Base-by-base conservation (phyloP, 768 basidiomycete genomes). In the Tricholoma bakamatsutake region DNA sequence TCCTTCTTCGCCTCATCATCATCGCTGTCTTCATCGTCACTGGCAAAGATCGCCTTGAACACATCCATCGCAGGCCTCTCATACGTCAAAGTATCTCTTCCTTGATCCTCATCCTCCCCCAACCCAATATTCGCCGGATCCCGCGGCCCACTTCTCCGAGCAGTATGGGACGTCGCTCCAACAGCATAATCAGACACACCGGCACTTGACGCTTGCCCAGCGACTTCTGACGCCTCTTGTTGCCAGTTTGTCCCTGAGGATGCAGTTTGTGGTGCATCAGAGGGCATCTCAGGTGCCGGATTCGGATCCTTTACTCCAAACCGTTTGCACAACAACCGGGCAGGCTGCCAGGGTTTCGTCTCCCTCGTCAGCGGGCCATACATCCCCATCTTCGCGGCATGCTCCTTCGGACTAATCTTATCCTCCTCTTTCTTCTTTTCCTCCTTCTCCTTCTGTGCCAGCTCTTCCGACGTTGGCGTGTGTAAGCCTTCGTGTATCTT, bases 41-140 rank as follows among this genome's bases (percentile, higher is more conserved):
- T 93, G 10, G 93, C 95, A 67, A 99, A 99, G 57, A 99, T 98
- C 3, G 96, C 94, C 67, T 96, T 97, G 78, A 98, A 99, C 43
- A 98, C 84, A 64, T 93, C 89, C 80, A 93, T 90, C 5, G 85
- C 75, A 2, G 97, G 96, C 37, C 89, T 80, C 62, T 90, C 77
- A 68, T 98, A 95, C 0, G 90, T 94, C 59, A 98, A 75, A 5
- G 85, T 93, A 64, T 95, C 93, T 35, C 80, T 72, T 0, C 93
- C 95, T 66, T 97, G 95, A 28, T 79, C 81, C 40, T 94, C 93
- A 64, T 98, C 94, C 50, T 97, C 94, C 21, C 93, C 96, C 43
- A 97, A 70, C 0, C 95, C 95, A 49, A 98, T 79, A 65, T 93
- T 94, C 4, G 80, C 78, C 49, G 96, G 65, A 61, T 89, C 84